Conservation (phyloP, 805 yeast species). For the Kodamaea nitidulidarum region DNA sequence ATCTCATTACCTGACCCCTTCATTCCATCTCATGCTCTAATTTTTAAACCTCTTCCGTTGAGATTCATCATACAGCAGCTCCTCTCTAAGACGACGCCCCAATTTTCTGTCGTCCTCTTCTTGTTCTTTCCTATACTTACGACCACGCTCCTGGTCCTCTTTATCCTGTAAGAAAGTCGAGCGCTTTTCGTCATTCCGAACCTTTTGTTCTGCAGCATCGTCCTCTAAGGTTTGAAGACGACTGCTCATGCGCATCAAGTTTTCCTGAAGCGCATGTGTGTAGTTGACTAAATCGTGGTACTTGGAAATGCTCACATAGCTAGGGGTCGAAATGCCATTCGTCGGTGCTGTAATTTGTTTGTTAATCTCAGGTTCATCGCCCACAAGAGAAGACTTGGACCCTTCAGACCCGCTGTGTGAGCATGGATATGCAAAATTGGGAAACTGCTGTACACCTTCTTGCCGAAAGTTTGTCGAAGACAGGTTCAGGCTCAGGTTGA, state of each 20-base stretch:
- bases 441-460: not conserved
- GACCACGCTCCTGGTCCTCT: conserved; percentile 10
- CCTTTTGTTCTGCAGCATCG: conserved; percentile 15
- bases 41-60: not conserved
- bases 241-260: conserved; percentile 22
- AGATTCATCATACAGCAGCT: not conserved
- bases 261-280: conserved; percentile 30
- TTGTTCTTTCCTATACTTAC: conserved; percentile 10
- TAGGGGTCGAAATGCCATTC: not conserved
- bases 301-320: conserved; percentile 23
- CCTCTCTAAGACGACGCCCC: conserved; percentile 8
- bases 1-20: too few relatives aligned
- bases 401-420: not conserved
- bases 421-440: not conserved
- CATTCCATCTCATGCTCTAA: too few relatives aligned
- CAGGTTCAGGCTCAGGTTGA: too few relatives aligned
- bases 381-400: not conserved
- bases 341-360: too few relatives aligned
- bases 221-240: conserved; percentile 26
- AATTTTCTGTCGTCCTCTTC: conserved; percentile 8
- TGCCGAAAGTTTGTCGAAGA: too few relatives aligned
- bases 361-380: not conserved
- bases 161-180: conserved; percentile 6
- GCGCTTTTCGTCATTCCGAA: conserved; percentile 1
- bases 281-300: conserved; percentile 35